Evolutionary conservation across 2,329 filamentous ascomycete genomes (phyloP).

Genomic region (Hawksworthiomyces lignivorus): DNA sequence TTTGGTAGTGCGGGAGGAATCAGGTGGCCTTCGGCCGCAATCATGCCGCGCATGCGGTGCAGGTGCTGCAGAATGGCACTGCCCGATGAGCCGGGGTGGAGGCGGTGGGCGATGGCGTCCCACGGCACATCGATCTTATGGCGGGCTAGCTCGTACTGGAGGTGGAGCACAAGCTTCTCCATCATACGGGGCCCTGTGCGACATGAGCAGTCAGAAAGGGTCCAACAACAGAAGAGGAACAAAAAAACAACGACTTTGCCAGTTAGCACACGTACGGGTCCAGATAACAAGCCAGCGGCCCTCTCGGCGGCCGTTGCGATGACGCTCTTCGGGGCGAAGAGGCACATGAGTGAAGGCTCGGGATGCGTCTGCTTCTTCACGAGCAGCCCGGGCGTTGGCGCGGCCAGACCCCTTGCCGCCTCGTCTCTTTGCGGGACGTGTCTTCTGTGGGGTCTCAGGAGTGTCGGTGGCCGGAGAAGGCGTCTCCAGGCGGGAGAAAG

Average conservation of each 20-base stretch:
- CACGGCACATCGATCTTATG: slow-evolving; percentile 29
- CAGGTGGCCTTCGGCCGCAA: slow-evolving; percentile 32
- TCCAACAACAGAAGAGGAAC: background rate
- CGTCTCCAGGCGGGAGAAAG: no score
- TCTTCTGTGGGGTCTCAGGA: no score
- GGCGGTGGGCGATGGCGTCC: slow-evolving; percentile 31
- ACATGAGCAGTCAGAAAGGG: no score
- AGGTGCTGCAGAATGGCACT: slow-evolving; percentile 31
- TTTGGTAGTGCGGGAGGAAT: slow-evolving; percentile 30
- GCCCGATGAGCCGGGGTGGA: slow-evolving; percentile 33
- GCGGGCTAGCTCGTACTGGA: slow-evolving; percentile 31
- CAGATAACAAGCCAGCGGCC: slow-evolving; percentile 35
- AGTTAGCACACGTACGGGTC: slow-evolving; percentile 25
- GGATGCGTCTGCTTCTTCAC: no score
- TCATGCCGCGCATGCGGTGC: slow-evolving; percentile 24
- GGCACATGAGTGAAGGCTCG: slow-evolving; percentile 15
- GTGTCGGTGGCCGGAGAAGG: no score
- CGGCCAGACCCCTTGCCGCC: no score
- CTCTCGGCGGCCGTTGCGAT: slow-evolving; percentile 22
- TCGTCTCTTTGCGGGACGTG: no score
- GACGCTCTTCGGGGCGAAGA: slow-evolving; percentile 9
- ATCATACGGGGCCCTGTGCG: slow-evolving; percentile 37
- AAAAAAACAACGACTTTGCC: background rate
- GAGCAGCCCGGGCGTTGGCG: no score
- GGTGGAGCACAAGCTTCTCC: slow-evolving; percentile 34